These are phyloP conservation scores for Trichoderma asperelloides DNA, from an alignment of 495 filamentous ascomycete species.

Conservation along the genomic window DNA sequence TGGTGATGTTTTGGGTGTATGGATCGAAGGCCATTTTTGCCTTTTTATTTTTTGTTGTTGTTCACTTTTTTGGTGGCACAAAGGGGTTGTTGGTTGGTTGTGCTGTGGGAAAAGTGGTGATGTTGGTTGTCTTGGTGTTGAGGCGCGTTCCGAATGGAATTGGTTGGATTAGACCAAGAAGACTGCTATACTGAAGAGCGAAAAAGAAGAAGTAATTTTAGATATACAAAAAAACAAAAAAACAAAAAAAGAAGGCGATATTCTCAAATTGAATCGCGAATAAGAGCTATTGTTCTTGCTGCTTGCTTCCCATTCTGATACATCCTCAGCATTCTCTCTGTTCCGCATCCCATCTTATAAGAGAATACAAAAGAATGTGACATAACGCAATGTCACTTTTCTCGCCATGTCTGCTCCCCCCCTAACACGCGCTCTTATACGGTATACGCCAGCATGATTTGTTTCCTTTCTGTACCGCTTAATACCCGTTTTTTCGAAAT, in stretches of 20 bases:
- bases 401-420: no score
- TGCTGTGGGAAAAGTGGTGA: background rate
- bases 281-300: background rate
- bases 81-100: no score
- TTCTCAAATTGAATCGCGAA: background rate
- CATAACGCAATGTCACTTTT: no score
- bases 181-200: background rate
- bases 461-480: no score
- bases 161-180: background rate
- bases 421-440: no score
- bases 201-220: background rate
- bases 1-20: slow-evolving; percentile 47
- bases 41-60: background rate
- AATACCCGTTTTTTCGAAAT: background rate
- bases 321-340: background rate
- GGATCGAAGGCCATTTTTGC: slow-evolving; percentile 38
- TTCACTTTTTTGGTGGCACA: background rate
- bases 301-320: background rate
- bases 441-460: no score
- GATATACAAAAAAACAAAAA: no score
- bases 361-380: background rate
- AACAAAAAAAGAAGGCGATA: no score
- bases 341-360: background rate
- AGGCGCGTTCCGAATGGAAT: background rate
- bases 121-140: background rate